Evolutionary conservation across 2,329 filamentous ascomycete genomes (phyloP).

Genomic region (Plenodomus biglobosus): DNA sequence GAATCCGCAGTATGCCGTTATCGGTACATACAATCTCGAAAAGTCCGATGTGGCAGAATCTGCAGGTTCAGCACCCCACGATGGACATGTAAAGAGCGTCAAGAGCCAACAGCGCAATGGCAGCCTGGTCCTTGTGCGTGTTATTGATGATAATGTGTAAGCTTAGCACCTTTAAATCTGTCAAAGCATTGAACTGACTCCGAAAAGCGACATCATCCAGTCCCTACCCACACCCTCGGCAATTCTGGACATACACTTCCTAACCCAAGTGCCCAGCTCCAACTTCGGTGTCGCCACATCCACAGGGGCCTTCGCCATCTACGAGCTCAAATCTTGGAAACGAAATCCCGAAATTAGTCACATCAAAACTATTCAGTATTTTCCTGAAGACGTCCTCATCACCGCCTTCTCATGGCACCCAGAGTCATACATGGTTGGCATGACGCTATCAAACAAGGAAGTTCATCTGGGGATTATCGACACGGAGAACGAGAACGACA

Average conservation of each 20-base stretch:
- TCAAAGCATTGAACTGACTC: neutral
- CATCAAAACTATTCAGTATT: constrained; percentile 51
- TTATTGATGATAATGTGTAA: constrained; percentile 60
- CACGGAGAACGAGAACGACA: constrained; percentile 28
- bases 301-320: constrained; percentile 69
- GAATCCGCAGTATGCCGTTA: constrained; percentile 66
- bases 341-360: constrained; percentile 18
- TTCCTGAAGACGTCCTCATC: constrained; percentile 64
- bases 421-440: constrained; percentile 57
- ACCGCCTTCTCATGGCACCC: constrained; percentile 77
- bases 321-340: constrained; percentile 48
- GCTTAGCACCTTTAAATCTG: neutral
- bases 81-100: constrained; percentile 36
- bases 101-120: constrained; percentile 68
- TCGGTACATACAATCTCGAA: constrained; percentile 83
- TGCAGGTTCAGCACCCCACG: constrained; percentile 20
- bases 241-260: constrained; percentile 84
- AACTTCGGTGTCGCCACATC: constrained; percentile 77
- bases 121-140: constrained; percentile 67
- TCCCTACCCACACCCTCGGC: constrained; percentile 67
- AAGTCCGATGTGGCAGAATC: constrained; percentile 42
- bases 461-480: constrained; percentile 49
- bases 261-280: constrained; percentile 48
- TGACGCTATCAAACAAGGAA: constrained; percentile 70
- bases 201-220: constrained; percentile 51